phyloP scores from a whole-genome alignment of 2,329 filamentous ascomycete genomes.

The Microsporum audouinii region DNA sequence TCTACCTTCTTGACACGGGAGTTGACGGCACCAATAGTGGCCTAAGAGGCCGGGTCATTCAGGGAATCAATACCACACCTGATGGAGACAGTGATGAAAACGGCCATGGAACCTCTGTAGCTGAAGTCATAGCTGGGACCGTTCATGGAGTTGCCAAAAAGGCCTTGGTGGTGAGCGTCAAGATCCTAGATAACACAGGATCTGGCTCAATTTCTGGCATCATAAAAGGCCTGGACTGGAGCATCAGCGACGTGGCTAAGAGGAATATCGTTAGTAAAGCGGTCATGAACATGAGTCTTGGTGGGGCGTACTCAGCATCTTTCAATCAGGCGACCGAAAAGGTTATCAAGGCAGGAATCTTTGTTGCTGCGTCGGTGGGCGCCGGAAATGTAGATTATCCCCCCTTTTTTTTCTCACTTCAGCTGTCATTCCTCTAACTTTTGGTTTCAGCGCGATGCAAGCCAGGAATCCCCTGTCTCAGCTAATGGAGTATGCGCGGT shows the following conservation, averaged over 20 bases:
- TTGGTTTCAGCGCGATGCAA: conserved; percentile 20
- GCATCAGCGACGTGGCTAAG: conserved; percentile 22
- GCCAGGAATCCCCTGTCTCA: conserved; percentile 30
- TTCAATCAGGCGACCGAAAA: conserved; percentile 30
- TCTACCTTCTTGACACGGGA: conserved; percentile 30
- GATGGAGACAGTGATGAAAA: conserved; percentile 16
- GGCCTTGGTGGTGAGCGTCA: conserved; percentile 37
- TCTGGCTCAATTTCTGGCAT: conserved; percentile 37
- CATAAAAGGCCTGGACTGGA: conserved; percentile 39
- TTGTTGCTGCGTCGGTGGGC: conserved; percentile 32
- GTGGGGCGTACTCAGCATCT: conserved; percentile 25
- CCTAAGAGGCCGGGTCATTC: conserved; percentile 27
- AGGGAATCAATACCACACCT: conserved; percentile 25
- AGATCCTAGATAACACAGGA: conserved; percentile 37
- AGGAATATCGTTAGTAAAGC: conserved; percentile 21
- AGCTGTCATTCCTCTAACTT: neutral
- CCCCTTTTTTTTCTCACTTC: neutral
- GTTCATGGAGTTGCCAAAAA: conserved; percentile 30
- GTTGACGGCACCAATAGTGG: conserved; percentile 24
- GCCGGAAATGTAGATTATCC: conserved; percentile 22
- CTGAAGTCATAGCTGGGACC: conserved; percentile 26
- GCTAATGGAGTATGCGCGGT: conserved; percentile 30
- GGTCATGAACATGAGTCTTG: conserved; percentile 28
- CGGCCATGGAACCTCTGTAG: conserved; percentile 31
- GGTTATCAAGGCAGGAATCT: conserved; percentile 28